A percentile compares a stretch with the other conserved stretches of the same genome.
phyloP scores from a whole-genome alignment of 768 basidiomycete species.

The Suillus luteus region DNA sequence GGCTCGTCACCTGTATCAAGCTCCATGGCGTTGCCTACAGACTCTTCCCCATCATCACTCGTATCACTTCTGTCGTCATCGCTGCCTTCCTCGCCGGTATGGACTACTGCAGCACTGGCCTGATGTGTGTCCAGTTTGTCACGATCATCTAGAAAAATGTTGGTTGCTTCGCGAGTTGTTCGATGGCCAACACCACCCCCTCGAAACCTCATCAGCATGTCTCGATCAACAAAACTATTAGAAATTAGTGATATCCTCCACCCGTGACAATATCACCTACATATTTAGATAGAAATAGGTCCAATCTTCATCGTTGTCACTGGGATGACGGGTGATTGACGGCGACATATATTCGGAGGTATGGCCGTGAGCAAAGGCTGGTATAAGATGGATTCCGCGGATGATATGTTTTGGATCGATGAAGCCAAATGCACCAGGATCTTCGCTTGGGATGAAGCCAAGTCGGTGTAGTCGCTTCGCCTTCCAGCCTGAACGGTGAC shows the following conservation, averaged over 20 bases:
- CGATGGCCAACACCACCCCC: slow-evolving; percentile 35
- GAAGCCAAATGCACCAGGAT: slow-evolving; percentile 44
- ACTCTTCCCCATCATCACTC: not conserved
- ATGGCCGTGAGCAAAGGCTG: slow-evolving; percentile 35
- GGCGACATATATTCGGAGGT: slow-evolving; percentile 18
- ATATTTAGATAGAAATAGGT: slow-evolving; percentile 35
- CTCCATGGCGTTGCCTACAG: not conserved
- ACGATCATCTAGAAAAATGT: not conserved
- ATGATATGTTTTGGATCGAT: slow-evolving; percentile 44
- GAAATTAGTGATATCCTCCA: not conserved
- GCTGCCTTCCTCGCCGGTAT: not conserved
- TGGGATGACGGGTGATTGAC: slow-evolving; percentile 9
- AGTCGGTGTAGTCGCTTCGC: slow-evolving; percentile 37
- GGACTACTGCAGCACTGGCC: not conserved
- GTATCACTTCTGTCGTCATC: not conserved
- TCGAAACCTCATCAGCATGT: slow-evolving; percentile 40
- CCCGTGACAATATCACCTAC: slow-evolving; percentile 24
- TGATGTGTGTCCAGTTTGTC: not conserved
- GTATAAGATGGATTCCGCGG: slow-evolving; percentile 43
- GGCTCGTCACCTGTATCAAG: no score
- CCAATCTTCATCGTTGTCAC: slow-evolving; percentile 33
- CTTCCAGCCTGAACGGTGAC: slow-evolving; percentile 27
- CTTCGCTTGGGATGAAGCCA: slow-evolving; percentile 36
- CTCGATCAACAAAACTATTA: slow-evolving; percentile 41
- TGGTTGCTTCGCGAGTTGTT: slow-evolving; percentile 6